Evolutionary conservation across 2,329 filamentous ascomycete species (phyloP).

Genomic region (Diaporthe eres): DNA sequence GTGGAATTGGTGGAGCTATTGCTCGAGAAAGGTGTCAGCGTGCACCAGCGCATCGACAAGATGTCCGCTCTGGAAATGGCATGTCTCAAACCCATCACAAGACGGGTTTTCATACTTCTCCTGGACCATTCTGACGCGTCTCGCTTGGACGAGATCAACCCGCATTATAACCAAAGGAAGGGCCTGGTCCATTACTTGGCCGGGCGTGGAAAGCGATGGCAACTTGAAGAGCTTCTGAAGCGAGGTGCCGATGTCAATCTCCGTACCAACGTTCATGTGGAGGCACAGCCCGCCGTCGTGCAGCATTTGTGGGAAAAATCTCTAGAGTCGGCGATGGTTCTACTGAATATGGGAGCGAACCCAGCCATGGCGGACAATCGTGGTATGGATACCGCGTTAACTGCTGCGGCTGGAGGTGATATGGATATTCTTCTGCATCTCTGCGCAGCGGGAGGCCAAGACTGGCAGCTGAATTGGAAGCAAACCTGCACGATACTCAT

Average conservation of each 20-base stretch:
- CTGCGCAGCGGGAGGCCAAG: fast-evolving
- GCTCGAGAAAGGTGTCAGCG: neutral
- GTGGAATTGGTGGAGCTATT: neutral
- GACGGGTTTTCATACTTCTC: no score
- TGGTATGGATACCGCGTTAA: neutral
- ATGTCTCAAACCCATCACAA: neutral
- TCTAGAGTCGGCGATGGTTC: neutral
- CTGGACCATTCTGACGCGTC: neutral
- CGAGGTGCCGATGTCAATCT: neutral
- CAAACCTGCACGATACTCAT: no score
- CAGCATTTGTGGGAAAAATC: neutral
- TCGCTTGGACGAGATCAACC: neutral
- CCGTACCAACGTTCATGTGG: fast-evolving
- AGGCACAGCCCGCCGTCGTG: neutral
- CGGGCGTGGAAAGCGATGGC: neutral
- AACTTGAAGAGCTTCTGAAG: neutral
- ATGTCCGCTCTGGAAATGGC: neutral
- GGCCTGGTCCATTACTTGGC: neutral
- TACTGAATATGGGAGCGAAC: neutral
- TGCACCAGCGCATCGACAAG: neutral
- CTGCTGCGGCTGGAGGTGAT: neutral
- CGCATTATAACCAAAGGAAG: fast-evolving
- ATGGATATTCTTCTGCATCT: neutral
- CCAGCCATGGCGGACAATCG: fast-evolving
- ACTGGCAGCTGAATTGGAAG: neutral